These are phyloP conservation scores for Asterochloris erici DNA, from an alignment of 139 green algal species.

Conservation along the genomic window DNA sequence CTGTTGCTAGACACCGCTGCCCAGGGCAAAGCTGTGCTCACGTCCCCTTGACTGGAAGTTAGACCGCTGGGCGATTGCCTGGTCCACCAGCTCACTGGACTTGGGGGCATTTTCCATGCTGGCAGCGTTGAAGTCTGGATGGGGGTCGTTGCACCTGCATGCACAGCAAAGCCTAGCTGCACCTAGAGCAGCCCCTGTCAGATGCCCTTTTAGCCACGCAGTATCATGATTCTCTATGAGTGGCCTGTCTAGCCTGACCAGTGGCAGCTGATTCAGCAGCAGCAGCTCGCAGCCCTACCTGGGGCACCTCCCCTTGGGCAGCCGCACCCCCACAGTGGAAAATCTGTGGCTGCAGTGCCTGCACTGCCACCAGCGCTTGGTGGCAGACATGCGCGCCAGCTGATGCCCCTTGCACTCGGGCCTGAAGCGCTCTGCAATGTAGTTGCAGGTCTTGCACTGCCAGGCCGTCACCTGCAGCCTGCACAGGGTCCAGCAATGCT, in stretches of 20 bases:
- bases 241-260: background rate
- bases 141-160: conserved; percentile 10
- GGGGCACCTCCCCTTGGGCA: conserved; percentile 35
- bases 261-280: background rate
- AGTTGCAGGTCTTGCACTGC: conserved; percentile 39
- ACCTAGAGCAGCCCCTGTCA: background rate
- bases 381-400: conserved; percentile 3
- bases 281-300: conserved; percentile 34
- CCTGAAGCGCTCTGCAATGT: conserved; percentile 25
- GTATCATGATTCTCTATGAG: background rate
- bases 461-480: conserved; percentile 31
- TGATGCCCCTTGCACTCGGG: conserved; percentile 16
- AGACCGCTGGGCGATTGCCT: background rate
- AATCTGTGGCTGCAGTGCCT: conserved; percentile 40
- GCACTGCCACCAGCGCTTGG: conserved; percentile 55
- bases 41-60: conserved; percentile 2
- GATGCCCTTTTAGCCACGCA: background rate
- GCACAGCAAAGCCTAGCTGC: background rate
- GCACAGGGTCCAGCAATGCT: background rate
- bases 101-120: background rate
- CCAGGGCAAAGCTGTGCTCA: conserved; percentile 12
- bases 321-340: conserved; percentile 32
- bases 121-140: conserved; percentile 11
- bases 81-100: background rate
- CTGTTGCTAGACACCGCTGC: background rate